A percentile compares a stretch with the other conserved stretches of the same genome.
Evolutionary conservation across 169 alveolate species (phyloP).

Genomic region (Amoebophrya sp.): DNA sequence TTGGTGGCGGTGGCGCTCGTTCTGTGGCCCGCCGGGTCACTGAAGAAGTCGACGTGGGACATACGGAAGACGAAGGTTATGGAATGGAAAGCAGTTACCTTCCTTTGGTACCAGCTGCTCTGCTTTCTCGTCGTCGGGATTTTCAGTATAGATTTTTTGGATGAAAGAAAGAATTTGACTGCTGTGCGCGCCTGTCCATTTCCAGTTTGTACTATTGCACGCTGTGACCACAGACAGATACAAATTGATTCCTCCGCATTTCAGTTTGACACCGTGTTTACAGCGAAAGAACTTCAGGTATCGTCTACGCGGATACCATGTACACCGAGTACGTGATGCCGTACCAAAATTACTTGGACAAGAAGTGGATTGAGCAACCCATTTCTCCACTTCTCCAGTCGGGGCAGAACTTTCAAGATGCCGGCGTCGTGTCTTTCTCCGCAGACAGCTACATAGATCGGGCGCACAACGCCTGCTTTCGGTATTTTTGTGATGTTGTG

Average conservation of each 20-base stretch:
- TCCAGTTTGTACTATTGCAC: no score
- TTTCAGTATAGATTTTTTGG: background rate
- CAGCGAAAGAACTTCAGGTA: no score
- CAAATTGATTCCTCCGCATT: no score
- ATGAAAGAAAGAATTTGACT: background rate
- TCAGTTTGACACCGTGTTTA: no score
- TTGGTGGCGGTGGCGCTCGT: no score
- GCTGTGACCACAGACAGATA: no score
- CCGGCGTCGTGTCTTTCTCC: background rate
- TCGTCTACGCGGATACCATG: no score
- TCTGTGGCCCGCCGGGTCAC: no score
- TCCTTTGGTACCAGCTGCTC: background rate
- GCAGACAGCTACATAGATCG: background rate
- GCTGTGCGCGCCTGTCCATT: no score
- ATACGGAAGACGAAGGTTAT: no score
- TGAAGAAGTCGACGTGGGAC: no score
- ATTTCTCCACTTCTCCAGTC: background rate
- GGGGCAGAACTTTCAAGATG: background rate
- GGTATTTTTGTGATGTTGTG: no score
- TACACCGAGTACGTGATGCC: background rate
- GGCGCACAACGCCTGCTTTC: background rate
- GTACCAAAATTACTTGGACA: constrained; percentile 2
- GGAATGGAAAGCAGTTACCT: background rate
- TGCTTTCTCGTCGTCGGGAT: background rate
- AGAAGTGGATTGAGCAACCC: background rate